These are phyloP conservation scores for Chaetomiaceae sp. DNA, from an alignment of 2,329 filamentous ascomycete genomes.

Conservation along the genomic window DNA sequence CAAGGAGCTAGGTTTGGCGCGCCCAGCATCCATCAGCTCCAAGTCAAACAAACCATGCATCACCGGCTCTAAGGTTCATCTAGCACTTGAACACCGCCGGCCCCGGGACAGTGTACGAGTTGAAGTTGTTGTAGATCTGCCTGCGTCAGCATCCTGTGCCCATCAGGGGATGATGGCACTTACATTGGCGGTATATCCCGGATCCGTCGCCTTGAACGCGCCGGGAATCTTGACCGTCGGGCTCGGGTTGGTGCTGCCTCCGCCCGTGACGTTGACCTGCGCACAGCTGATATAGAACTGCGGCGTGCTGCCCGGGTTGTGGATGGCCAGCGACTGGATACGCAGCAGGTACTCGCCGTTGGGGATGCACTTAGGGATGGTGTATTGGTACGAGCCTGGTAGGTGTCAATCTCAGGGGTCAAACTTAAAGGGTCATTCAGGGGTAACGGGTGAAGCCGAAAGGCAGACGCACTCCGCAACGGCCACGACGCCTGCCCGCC, in stretches of 20 bases:
- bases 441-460: background rate
- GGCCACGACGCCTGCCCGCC: conserved; percentile 25
- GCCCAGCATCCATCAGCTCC: too few species aligned
- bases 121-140: conserved; percentile 33
- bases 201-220: conserved; percentile 34
- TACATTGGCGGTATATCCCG: conserved; percentile 33
- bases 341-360: conserved; percentile 39
- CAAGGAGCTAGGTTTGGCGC: too few species aligned
- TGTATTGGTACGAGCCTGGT: too few species aligned
- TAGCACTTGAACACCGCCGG: conserved; percentile 25
- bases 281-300: conserved; percentile 43
- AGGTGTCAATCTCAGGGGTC: too few species aligned
- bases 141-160: background rate
- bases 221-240: conserved; percentile 34
- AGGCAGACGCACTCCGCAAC: conserved; percentile 30
- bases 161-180: conserved; percentile 4
- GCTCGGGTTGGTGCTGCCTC: conserved; percentile 35
- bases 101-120: conserved; percentile 34
- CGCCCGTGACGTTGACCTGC: conserved; percentile 30
- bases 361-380: conserved; percentile 29
- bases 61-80: background rate
- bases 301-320: conserved; percentile 35
- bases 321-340: conserved; percentile 43
- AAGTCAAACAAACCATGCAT: too few species aligned
- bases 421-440: too few species aligned